Base-by-base conservation (phyloP, 2,329 filamentous ascomycete genomes). In the Amylocarpus encephaloides region DNA sequence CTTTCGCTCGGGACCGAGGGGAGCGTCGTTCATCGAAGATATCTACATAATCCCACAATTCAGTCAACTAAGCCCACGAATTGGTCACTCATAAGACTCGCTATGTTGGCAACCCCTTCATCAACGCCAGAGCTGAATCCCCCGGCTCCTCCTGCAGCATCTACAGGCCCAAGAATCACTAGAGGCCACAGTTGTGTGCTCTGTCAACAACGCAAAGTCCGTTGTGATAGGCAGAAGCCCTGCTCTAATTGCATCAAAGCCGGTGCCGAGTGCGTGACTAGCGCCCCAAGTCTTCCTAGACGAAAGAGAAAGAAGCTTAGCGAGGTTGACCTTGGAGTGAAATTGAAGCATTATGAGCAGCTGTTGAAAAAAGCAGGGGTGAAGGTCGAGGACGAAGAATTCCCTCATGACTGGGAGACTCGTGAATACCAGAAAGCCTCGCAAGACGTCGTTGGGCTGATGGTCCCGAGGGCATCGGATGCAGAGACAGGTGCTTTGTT, bases 211-310 rank as follows among this genome's bases (percentile, higher is more conserved):
- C 53, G 63, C 13, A 65, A 65, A 50, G 61, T 65, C 5, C 56
- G 56, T 22, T 65, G 63, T 42, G 62, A 65, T 40, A 50, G 57
- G 35, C 54, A 59, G 46, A 62, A 64, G 40, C 63, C 63, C 39
- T 65, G 63, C 46, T 56, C 61, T 1, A 64, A 65, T 43, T 65
- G 63, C 39, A 49, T 61, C 34, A 65, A 65, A 52, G 56, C 63
- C 32, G 46, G 54, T 36, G 55, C 55, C 9, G 59, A 60, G 47
- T 66, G 63, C 38, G 48, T 62, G 5, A 52, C 60, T 11, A 61
- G 58, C 38, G 52, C 58, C n/a, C 59, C 61, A 3, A 51, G 51
- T n/a, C 51, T 57, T 6, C 62, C 60, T 11, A 40, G 60, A 15
- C 51, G 63, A 10, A 53, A 60, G 38, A 58, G 54, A 45, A 59